Conservation (phyloP, 192 early-diverging fungal genomes). For the Diversispora epigaea region DNA sequence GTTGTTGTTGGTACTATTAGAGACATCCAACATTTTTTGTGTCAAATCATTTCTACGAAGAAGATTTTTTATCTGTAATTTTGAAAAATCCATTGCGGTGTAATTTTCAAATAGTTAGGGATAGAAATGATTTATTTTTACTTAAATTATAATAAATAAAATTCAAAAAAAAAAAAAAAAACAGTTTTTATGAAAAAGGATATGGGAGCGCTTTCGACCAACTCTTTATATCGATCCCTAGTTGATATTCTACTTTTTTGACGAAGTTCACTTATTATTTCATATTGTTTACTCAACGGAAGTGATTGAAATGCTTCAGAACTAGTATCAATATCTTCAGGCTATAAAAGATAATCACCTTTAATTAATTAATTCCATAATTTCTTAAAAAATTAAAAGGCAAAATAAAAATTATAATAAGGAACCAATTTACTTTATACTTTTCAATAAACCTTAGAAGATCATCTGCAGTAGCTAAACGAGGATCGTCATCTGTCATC, state of each 20-base stretch:
- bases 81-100: conserved; percentile 84
- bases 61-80: conserved; percentile 83
- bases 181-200: conserved; percentile 12
- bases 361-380: background rate
- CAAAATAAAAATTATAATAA: background rate
- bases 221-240: conserved; percentile 65
- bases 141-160: too few relatives aligned
- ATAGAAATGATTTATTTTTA: too few relatives aligned
- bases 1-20: conserved; percentile 42
- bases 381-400: background rate
- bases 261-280: conserved; percentile 89
- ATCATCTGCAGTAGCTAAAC: conserved; percentile 60
- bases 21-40: conserved; percentile 58
- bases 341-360: conserved; percentile 12
- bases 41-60: conserved; percentile 84
- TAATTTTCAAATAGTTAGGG: conserved; percentile 2
- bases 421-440: conserved; percentile 33
- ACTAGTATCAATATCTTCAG: conserved; percentile 69
- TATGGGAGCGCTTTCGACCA: conserved; percentile 60
- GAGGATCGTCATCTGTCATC: conserved; percentile 44
- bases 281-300: conserved; percentile 85
- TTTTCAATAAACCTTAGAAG: conserved; percentile 49
- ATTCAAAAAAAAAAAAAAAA: background rate
- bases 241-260: conserved; percentile 76
- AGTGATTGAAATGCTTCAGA: conserved; percentile 73